Conservation (phyloP, 257 asterid genomes). For the Euphrasia confusa region DNA sequence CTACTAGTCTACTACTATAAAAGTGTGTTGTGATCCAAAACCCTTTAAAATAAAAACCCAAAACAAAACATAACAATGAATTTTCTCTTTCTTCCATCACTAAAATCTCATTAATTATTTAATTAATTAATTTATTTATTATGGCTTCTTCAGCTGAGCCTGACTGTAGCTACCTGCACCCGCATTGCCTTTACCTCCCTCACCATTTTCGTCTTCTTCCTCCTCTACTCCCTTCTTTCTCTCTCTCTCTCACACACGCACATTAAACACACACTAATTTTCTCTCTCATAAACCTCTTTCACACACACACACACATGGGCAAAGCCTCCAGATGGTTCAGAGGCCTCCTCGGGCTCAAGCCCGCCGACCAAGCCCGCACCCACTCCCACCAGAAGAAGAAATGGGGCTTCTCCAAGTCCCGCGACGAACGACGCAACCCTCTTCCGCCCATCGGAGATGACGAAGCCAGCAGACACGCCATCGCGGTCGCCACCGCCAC, state of each 20-base stretch:
- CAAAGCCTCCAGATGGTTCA: constrained; percentile 78
- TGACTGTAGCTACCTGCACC: neutral
- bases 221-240: neutral
- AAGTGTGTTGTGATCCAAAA: neutral
- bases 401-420: constrained; percentile 58
- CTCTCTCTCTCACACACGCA: constrained; percentile 9
- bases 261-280: constrained; percentile 8
- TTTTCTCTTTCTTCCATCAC: neutral
- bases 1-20: too few relatives aligned
- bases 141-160: neutral
- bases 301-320: constrained; percentile 43
- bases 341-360: constrained; percentile 70
- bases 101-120: too few relatives aligned
- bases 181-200: neutral
- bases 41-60: neutral
- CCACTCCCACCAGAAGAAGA: constrained; percentile 42
- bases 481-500: constrained; percentile 67
- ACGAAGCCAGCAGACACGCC: constrained; percentile 57
- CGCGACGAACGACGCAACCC: constrained; percentile 22
- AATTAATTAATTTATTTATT: neutral
- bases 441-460: constrained; percentile 1
- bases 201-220: neutral
- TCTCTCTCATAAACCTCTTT: constrained; percentile 3
- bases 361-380: constrained; percentile 28
- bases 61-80: neutral